Percentiles rank a stretch among this genome's conserved stretches.
Conservation (phyloP, 495 filamentous ascomycete genomes). For the Xylaria acuta region DNA sequence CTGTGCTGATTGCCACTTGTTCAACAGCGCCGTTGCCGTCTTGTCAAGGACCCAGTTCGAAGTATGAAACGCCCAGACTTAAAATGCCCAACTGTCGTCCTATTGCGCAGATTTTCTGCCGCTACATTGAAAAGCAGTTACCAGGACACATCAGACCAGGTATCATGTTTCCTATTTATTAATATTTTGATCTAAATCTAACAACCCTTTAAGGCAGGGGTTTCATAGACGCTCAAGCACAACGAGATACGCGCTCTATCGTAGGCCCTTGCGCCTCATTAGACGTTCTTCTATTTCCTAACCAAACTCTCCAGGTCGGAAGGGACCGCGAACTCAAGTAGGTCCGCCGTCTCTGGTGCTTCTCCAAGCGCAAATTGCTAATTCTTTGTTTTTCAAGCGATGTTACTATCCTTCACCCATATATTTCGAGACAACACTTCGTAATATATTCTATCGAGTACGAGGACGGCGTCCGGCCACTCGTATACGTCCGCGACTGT, state of each 20-base stretch:
- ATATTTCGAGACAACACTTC: constrained; percentile 64
- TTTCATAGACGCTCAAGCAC: not conserved
- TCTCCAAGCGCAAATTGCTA: not conserved
- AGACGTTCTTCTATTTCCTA: constrained; percentile 10
- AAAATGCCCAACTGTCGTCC: constrained; percentile 20
- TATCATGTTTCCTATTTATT: constrained; percentile 11
- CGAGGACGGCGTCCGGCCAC: constrained; percentile 51
- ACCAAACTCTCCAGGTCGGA: not conserved
- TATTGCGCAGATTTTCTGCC: constrained; percentile 36
- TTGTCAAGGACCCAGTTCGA: no score
- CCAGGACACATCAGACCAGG: constrained; percentile 27
- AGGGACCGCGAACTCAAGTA: constrained; percentile 19
- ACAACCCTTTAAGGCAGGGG: not conserved
- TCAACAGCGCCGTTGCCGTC: not conserved
- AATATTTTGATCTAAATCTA: not conserved
- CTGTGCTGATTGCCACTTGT: not conserved
- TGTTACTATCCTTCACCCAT: constrained; percentile 42
- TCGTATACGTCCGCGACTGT: constrained; percentile 68
- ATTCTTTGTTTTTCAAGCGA: constrained; percentile 4
- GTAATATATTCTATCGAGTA: constrained; percentile 67
- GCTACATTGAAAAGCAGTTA: constrained; percentile 21
- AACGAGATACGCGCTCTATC: not conserved
- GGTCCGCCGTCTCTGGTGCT: not conserved
- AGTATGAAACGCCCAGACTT: not conserved
- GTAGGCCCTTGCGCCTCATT: not conserved